Evolutionary conservation across 1,284 basidiomycete species (phyloP), one percentile per base, ranked within the genome.

Genomic region (Apiotrichum veenhuisii): DNA sequence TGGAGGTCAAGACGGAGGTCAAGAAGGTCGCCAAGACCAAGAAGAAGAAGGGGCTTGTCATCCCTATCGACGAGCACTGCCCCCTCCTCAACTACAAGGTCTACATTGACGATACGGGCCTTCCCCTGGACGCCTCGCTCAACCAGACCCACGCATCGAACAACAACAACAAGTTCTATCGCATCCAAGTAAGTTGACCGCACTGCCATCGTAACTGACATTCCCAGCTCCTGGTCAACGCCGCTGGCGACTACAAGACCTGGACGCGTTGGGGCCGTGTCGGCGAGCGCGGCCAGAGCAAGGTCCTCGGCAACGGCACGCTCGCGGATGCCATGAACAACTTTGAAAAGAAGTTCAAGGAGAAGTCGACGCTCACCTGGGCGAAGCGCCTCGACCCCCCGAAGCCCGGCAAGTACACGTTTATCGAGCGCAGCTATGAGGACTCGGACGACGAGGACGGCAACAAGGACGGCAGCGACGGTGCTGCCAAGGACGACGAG

Each of bases 61-160:
- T 62, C 17, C 54, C 54, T 12, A 17, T 62, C 40, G 60, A 62
- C 54, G 56, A 62, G 36, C 22, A 33, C 27, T 55, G 40, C 40
- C 11, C 3, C 8, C 49, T 54, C 20, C 7, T 5, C 23, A 27
- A 7, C 37, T 51, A 85, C 65, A 78, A 84, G 67, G 85, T 86
- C 12, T 83, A 82, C 59, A 68, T 72, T 30, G 78, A 80, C 46
- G 68, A 61, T 2, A 79, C 81, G 43, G 78, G 76, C 17, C 64
- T 71, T 30, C 79, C 84, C 15, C 86, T 82, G 81, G 85, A 86
- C 67, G 84, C 83, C n/a, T 85, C 83, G 79, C 79, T 87, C 55
- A 86, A 86, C 70, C 85, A 86, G 71, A 86, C 85, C 1, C 80
- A 86, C 63, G 78, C 85, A 22, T 79, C 78, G 38, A 80, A 79